Base-by-base conservation (phyloP, 2,329 filamentous ascomycete genomes). In the Aspergillus clavatus region DNA sequence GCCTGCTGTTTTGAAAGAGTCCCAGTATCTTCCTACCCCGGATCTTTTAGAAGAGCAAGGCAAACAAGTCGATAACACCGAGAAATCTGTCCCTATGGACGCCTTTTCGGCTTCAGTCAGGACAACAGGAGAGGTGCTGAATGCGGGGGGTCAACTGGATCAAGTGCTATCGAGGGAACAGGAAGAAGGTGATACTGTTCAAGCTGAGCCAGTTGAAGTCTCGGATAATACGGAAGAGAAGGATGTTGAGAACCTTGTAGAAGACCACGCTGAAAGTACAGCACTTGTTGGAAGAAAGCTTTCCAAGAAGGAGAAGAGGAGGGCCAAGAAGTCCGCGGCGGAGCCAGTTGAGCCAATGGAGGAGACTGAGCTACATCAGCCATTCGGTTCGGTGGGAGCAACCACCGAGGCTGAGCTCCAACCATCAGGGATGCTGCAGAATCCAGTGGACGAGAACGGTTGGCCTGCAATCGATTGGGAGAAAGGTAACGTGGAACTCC, bases 391-490 rank as follows among this genome's bases (percentile, higher is more conserved):
- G 8, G 23, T 8, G 4, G 16, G 40, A 47, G 14, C 31, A 22
- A 2, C 16, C 14, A 7, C 22, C 8, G 42, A 48, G 7, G 12
- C 35, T 29, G 51, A 58, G 1, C 12, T 47, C 26, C 28, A 35
- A 18, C 31, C 27, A 26, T 16, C 22, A n/a, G 40, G 40, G 26
- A 19, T 31, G 23, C 22, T 37, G 7, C 47, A 50, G 21, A 36
- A 43, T 39, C 44, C 46, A 23, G 48, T 54, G 29, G 57, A 60
- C 14, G 61, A 66, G n/a, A 63, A 68, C 18, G 56, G 54, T 36
- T 68, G 62, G 60, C 67, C 67, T 43, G 44, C 55, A 24, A 69
- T 69, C 53, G 65, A 68, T 42, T 69, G 66, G 66, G 62, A 59
- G 14, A 57, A 62, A 41, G 52, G 50, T 24, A 57, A 59, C 40